Conservation (phyloP, 768 basidiomycete species). For the Leccinum ochraceum region DNA sequence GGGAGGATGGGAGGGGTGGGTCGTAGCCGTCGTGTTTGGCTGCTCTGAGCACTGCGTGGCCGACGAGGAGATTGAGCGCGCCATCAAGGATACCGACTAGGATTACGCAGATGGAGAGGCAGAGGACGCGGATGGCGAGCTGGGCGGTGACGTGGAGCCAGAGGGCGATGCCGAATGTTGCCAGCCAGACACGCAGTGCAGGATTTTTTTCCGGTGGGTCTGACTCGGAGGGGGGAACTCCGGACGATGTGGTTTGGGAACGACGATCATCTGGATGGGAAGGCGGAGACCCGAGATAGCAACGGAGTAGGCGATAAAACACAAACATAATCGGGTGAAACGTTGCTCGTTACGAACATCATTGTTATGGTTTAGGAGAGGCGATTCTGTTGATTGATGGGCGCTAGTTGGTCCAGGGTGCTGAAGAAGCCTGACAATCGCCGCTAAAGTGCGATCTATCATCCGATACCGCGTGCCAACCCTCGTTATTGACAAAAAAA, state of each 20-base stretch:
- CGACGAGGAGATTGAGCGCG: constrained; percentile 13
- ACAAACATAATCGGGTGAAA: constrained; percentile 12
- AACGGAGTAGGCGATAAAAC: constrained; percentile 11
- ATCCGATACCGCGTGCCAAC: neutral
- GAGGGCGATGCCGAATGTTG: constrained; percentile 12
- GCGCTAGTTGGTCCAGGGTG: neutral
- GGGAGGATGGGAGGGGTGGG: constrained; percentile 4
- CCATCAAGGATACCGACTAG: constrained; percentile 10
- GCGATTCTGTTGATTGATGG: neutral
- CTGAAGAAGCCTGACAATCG: neutral
- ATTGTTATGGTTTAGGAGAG: neutral
- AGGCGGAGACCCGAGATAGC: neutral
- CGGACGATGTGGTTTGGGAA: neutral
- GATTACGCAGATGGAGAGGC: constrained; percentile 5
- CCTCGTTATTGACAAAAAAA: neutral
- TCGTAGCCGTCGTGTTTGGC: constrained; percentile 15
- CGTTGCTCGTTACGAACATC: neutral
- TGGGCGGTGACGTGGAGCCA: constrained; percentile 12
- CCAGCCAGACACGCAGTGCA: constrained; percentile 12
- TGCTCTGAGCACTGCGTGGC: constrained; percentile 15
- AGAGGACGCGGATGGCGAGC: constrained; percentile 11
- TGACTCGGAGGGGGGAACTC: neutral
- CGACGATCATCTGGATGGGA: neutral
- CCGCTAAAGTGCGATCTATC: neutral
- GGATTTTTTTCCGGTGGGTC: neutral